These are phyloP conservation scores for Starmerella asiatica DNA, from an alignment of 805 yeast genomes.

Conservation along the genomic window DNA sequence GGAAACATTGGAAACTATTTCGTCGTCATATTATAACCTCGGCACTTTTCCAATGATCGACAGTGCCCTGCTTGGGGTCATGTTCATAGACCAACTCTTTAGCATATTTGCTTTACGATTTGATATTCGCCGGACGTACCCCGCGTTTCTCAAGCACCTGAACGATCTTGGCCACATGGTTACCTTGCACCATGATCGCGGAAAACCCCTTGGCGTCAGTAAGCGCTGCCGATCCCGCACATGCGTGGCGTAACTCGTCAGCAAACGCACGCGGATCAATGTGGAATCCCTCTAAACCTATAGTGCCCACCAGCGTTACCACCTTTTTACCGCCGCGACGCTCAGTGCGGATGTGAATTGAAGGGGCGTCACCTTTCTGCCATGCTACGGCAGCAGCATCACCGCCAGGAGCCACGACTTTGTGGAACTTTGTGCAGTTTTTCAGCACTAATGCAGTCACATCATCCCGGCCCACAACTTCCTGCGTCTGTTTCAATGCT, in stretches of 20 bases:
- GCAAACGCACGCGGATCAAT: conserved; percentile 55
- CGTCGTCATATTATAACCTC: too few species aligned
- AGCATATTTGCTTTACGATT: too few species aligned
- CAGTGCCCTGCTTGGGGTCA: too few species aligned
- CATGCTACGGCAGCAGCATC: conserved; percentile 28
- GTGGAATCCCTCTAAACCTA: conserved; percentile 53
- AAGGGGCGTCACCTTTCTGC: conserved; percentile 55
- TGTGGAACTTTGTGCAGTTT: conserved; percentile 34
- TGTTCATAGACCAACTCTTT: too few species aligned
- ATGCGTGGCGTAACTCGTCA: conserved; percentile 54
- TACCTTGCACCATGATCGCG: conserved; percentile 84
- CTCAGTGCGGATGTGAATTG: conserved; percentile 52
- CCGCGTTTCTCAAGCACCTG: conserved; percentile 31
- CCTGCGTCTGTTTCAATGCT: conserved; percentile 26
- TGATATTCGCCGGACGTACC: conserved; percentile 51
- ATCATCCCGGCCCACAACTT: conserved; percentile 28
- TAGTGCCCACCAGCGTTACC: conserved; percentile 45
- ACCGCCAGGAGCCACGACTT: conserved; percentile 38
- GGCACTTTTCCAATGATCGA: too few species aligned
- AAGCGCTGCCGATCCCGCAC: conserved; percentile 75
- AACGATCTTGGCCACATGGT: conserved; percentile 49
- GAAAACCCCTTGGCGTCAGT: conserved; percentile 39
- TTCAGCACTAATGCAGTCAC: conserved; percentile 32
- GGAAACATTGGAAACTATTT: too few species aligned
- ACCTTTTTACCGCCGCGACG: conserved; percentile 69